These are phyloP conservation scores for Podospora pseudopauciseta DNA, from an alignment of 495 filamentous ascomycete genomes.

Conservation along the genomic window DNA sequence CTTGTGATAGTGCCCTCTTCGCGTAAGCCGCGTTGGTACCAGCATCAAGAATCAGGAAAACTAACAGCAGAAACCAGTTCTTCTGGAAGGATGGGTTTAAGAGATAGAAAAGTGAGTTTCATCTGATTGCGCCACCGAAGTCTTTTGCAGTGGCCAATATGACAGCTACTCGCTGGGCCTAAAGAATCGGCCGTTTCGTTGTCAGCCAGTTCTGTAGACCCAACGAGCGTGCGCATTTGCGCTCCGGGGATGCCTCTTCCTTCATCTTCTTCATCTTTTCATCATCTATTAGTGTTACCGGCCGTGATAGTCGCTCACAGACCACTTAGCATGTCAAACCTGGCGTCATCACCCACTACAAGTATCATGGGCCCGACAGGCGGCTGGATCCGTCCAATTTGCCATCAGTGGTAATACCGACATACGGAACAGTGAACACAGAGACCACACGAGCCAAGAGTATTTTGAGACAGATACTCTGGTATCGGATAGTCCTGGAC, in stretches of 20 bases:
- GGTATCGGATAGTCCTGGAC: slow-evolving; percentile 19
- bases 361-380: slow-evolving; percentile 3
- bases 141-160: too few relatives aligned
- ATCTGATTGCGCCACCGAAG: slow-evolving; percentile 23
- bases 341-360: slow-evolving; percentile 1
- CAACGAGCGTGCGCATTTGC: too few relatives aligned
- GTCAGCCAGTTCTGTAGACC: too few relatives aligned
- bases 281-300: too few relatives aligned
- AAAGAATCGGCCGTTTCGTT: too few relatives aligned
- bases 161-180: too few relatives aligned
- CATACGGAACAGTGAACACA: slow-evolving; percentile 12
- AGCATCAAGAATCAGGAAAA: not conserved
- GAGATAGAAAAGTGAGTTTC: slow-evolving; percentile 30
- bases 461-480: slow-evolving; percentile 5
- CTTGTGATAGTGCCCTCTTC: slow-evolving; percentile 41
- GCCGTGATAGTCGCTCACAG: too few relatives aligned
- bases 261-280: too few relatives aligned
- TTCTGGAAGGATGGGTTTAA: slow-evolving; percentile 29
- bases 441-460: not conserved
- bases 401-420: slow-evolving; percentile 5
- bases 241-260: too few relatives aligned
- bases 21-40: slow-evolving; percentile 16
- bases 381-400: not conserved
- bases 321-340: not conserved
- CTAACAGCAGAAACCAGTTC: slow-evolving; percentile 5